A percentile compares a stretch with the other conserved stretches of the same genome.
phyloP scores from a whole-genome alignment of 176 grass and related monocot species.

The Oryza australiensis region DNA sequence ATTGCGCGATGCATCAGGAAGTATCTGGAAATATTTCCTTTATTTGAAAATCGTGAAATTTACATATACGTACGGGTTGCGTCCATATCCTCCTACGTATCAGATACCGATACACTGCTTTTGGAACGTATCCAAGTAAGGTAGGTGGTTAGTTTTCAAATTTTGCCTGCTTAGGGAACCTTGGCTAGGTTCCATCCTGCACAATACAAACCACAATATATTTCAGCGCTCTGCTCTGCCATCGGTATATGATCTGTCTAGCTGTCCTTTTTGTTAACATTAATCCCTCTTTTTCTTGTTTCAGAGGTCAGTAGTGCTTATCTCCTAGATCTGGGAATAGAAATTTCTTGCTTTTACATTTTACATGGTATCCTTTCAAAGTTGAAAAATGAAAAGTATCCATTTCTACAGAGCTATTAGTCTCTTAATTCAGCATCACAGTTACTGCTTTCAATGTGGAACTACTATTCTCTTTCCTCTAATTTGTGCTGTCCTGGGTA shows the following conservation, averaged over 20 bases:
- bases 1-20: too few species aligned
- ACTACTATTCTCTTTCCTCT: background rate
- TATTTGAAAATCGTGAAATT: too few species aligned
- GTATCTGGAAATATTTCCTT: too few species aligned
- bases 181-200: background rate
- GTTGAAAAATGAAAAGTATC: background rate
- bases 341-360: background rate
- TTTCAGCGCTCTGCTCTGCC: background rate
- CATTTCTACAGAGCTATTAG: background rate
- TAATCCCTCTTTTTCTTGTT: background rate
- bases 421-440: conserved; percentile 1
- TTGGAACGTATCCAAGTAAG: too few species aligned
- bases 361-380: background rate
- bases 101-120: too few species aligned
- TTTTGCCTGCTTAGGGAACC: background rate
- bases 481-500: conserved; percentile 2
- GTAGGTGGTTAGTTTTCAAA: conserved; percentile 9
- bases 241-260: background rate
- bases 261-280: background rate
- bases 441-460: background rate
- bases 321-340: background rate
- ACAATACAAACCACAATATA: background rate
- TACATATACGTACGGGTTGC: too few species aligned
- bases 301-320: background rate
- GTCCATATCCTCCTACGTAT: too few species aligned